Evolutionary conservation across 2,329 filamentous ascomycete genomes (phyloP), one percentile per base, ranked within the genome.

Genomic region (Xylaria sp.): DNA sequence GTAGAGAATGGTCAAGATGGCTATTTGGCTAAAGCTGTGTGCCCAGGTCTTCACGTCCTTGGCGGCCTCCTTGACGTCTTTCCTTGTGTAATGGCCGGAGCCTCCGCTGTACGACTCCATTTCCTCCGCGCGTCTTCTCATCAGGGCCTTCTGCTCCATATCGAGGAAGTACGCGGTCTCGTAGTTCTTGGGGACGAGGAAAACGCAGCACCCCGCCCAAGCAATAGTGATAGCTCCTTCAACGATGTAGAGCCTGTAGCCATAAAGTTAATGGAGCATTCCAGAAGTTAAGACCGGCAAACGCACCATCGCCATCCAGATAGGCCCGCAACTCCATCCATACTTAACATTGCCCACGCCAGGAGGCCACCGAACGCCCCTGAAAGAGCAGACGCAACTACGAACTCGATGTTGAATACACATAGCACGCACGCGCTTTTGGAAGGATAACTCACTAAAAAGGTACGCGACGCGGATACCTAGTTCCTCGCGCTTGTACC

Each of bases 1-100:
- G 41, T 74, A 75, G 8, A 74, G 54, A 11, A 74, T 71, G 0
- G 72, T 74, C 7, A 74, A 70, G 3, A 71, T 69, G 7, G 64
- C 66, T 52, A 77, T 74, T 47, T 76, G 73, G 16, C 71, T 71
- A 9, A 69, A 40, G 4, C 69, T 70, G 22, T 65, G 62, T 24
- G 57, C 39, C 63, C 64, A 69, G 16, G 52, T 61, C 53, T 69
- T 68, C 7, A 59, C 43, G 44, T 69, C 67, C 18, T 46, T 52
- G 1, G 66, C 59, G 1, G 66, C 63, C 42, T 58, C 57, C 44
- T 50, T 57, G 16, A 69, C 57, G 7, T 69, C 62, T 13, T 34
- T 41, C 48, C 52, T 64, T 1, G 48, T 58, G 21, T 65, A 66
- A 40, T 59, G 61, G 3, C 63, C 63, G 7, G 57, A 52, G 2